Conservation (phyloP, 2,329 filamentous ascomycete species). For the Colletotrichum cereale region DNA sequence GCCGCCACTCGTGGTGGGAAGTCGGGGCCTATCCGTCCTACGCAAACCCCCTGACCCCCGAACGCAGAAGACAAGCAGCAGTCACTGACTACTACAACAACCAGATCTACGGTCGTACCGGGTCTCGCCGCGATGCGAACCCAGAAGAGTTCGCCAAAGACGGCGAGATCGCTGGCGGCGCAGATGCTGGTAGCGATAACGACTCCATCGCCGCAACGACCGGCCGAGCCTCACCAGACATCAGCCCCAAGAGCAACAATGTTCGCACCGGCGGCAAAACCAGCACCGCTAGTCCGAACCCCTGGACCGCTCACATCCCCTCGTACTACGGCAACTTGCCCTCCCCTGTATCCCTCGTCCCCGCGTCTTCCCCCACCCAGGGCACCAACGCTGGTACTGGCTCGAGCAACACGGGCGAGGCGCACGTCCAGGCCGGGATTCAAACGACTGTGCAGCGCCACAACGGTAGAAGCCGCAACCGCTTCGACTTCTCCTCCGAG, state of each 20-base stretch:
- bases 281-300: neutral
- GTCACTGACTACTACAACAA: neutral
- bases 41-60: neutral
- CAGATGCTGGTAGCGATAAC: neutral
- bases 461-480: neutral
- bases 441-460: neutral
- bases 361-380: neutral
- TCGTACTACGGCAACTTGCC: conserved; percentile 25
- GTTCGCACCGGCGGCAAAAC: neutral
- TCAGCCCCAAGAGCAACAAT: neutral
- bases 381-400: neutral
- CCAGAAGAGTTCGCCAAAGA: neutral
- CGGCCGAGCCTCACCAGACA: neutral
- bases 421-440: neutral
- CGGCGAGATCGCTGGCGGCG: neutral
- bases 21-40: conserved; percentile 6
- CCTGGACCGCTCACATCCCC: conserved; percentile 21
- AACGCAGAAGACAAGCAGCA: neutral
- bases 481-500: conserved; percentile 14
- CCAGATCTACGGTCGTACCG: conserved; percentile 30
- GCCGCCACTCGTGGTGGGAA: conserved; percentile 22
- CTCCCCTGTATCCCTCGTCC: neutral
- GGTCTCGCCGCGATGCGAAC: conserved; percentile 9
- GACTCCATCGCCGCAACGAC: neutral
- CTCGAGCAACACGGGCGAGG: neutral